Conservation (phyloP, 2,329 filamentous ascomycete species). For the Aspergillus proliferans region DNA sequence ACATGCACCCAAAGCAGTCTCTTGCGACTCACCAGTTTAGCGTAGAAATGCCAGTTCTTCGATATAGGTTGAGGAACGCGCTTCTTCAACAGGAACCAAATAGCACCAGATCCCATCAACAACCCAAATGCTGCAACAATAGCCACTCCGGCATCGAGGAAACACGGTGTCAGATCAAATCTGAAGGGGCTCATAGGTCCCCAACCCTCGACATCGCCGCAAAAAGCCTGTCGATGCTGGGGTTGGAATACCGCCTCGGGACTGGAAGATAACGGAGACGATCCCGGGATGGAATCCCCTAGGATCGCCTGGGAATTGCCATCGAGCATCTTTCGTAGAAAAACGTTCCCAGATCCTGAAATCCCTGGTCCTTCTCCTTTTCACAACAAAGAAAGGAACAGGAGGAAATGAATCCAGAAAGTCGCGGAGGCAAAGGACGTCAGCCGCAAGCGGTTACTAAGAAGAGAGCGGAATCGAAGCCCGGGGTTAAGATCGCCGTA, state of each 20-base stretch:
- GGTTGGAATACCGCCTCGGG: slow-evolving; percentile 20
- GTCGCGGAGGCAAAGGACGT: neutral
- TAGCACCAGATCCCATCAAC: slow-evolving; percentile 65
- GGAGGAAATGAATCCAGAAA: neutral
- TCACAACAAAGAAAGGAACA: neutral
- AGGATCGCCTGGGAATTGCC: slow-evolving; percentile 29
- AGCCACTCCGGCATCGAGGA: slow-evolving; percentile 85
- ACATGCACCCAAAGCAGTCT: slow-evolving; percentile 1
- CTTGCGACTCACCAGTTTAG: slow-evolving; percentile 65
- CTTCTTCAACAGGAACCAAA: slow-evolving; percentile 72
- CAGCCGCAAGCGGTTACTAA: neutral
- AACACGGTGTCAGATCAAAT: slow-evolving; percentile 96
- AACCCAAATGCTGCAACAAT: slow-evolving; percentile 73
- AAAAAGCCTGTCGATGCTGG: slow-evolving; percentile 60
- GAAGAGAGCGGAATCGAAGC: neutral
- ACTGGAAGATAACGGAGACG: slow-evolving; percentile 17
- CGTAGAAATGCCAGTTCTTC: slow-evolving; percentile 89
- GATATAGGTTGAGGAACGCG: slow-evolving; percentile 60
- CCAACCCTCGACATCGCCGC: slow-evolving; percentile 89
- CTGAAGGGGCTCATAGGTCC: slow-evolving; percentile 79
- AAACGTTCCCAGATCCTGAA: slow-evolving; percentile 16
- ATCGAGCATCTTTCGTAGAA: slow-evolving; percentile 28
- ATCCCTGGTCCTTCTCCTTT: slow-evolving; percentile 15
- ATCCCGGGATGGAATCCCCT: slow-evolving; percentile 23
- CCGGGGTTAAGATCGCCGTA: neutral